Evolutionary conservation across 805 yeast species (phyloP).

Genomic region (Candida schatavii): DNA sequence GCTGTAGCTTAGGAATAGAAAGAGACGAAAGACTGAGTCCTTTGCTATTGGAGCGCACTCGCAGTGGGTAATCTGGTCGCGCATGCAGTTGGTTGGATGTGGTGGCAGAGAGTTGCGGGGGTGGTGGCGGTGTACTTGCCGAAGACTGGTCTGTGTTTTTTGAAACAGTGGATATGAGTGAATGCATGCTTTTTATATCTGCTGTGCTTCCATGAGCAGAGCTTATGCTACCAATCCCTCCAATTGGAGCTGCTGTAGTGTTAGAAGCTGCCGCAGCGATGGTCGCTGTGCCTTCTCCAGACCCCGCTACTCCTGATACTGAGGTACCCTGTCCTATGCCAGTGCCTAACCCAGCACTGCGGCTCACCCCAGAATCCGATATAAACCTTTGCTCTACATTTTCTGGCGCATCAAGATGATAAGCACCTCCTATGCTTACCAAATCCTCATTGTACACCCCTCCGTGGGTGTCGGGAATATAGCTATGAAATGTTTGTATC

Average conservation of each 20-base stretch:
- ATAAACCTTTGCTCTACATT: neutral
- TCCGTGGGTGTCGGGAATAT: too few species aligned
- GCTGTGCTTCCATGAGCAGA: neutral
- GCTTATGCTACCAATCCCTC: neutral
- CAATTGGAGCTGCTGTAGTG: neutral
- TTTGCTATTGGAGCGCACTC: conserved; percentile 36
- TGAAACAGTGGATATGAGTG: neutral
- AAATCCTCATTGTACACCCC: too few species aligned
- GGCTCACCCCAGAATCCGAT: neutral
- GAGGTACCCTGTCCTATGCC: neutral
- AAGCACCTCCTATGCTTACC: neutral
- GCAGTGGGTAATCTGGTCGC: conserved; percentile 12
- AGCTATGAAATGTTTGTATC: neutral
- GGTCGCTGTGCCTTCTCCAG: neutral
- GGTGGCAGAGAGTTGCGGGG: neutral
- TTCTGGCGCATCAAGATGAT: too few species aligned
- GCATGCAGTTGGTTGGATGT: neutral
- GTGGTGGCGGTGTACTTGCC: neutral
- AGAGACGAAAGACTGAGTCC: conserved; percentile 18
- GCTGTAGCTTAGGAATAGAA: conserved; percentile 3
- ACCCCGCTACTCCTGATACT: neutral
- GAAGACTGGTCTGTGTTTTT: neutral
- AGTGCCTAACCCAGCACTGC: neutral
- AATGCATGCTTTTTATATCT: neutral
- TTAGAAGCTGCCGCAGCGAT: neutral